phyloP scores from a whole-genome alignment of 352 stramenopile genomes.

The Phytophthora ohioensis region DNA sequence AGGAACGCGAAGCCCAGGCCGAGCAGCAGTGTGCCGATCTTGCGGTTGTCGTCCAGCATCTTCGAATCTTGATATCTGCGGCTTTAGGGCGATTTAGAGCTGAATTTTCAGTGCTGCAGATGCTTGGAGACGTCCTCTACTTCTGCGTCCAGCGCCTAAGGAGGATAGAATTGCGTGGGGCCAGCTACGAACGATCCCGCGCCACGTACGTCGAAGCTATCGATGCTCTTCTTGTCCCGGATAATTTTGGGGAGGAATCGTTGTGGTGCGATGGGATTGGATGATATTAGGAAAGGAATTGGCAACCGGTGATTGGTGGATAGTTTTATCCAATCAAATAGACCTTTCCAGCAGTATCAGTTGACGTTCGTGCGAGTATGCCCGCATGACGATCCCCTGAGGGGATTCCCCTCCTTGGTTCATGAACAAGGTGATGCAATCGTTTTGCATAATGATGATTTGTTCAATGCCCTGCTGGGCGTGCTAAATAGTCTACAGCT shows the following conservation, averaged over 20 bases:
- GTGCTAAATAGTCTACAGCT: conserved; percentile 66
- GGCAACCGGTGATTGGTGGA: conserved; percentile 20
- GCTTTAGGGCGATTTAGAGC: neutral
- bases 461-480: conserved; percentile 42
- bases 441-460: conserved; percentile 31
- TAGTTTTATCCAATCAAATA: conserved; percentile 10
- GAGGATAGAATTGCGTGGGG: neutral
- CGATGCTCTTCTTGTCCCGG: neutral
- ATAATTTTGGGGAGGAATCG: conserved; percentile 31
- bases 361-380: no score
- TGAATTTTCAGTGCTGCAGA: neutral
- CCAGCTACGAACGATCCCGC: conserved; percentile 7
- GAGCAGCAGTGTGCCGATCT: conserved; percentile 95
- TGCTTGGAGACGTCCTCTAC: neutral
- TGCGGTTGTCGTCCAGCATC: conserved; percentile 95
- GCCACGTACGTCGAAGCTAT: conserved; percentile 17
- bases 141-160: neutral
- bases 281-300: conserved; percentile 8
- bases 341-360: no score
- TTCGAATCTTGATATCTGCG: conserved; percentile 1
- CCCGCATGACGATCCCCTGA: no score
- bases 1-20: conserved; percentile 93
- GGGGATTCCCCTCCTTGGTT: no score
- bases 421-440: no score
- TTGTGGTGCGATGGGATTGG: conserved; percentile 44